Base-by-base conservation (phyloP, 2,329 filamentous ascomycete species). In the Nannizziopsis barbatae region DNA sequence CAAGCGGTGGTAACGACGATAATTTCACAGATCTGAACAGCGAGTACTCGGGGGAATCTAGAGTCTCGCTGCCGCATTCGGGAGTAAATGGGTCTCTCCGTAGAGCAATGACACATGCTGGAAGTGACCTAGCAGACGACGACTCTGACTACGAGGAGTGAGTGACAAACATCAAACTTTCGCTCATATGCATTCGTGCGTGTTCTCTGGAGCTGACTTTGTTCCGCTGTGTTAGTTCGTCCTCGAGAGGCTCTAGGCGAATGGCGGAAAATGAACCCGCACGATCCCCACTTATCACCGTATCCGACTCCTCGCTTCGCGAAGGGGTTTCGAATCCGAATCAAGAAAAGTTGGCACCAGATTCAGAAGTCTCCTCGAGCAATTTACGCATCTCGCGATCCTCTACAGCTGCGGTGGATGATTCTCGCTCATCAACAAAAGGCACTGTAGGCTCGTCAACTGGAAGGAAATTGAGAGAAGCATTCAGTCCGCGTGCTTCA, bases 381-480 rank as follows among this genome's bases (percentile, higher is more conserved):
- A 49, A 20, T 15, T 32, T 37, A 22, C 42, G 31, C 20, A 6
- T 42, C 12, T 36, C 39, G 10, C 39, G 39, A 38, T 41, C 38
- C 22, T 15, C 44, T 30, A 42, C 37, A 17, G 41, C 14, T n/a
- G 33, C 46, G 11, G 30, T 18, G 15, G 39, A 43, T n/a, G 27
- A 41, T 17, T 20, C 30, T 2, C 45, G 38, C 22, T 44, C 46
- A 18, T 38, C 40, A 11, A 14, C 40, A 39, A 49, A 39, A 14
- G 46, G 22, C 18, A 49, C 20, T n/a, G 18, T 38, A 17, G 39
- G 47, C 20, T 52, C 52, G n/a, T 89, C 86, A 8, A 83, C 84
- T 9, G 79, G 76, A 45, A 77, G 80, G 59, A 85, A 81, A 59
- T 71, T 90, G 52, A 83, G 77, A 62, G 80, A 82, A 60, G 83